Conservation (phyloP, 345 rosid species). For the Gossypium raimondii region DNA sequence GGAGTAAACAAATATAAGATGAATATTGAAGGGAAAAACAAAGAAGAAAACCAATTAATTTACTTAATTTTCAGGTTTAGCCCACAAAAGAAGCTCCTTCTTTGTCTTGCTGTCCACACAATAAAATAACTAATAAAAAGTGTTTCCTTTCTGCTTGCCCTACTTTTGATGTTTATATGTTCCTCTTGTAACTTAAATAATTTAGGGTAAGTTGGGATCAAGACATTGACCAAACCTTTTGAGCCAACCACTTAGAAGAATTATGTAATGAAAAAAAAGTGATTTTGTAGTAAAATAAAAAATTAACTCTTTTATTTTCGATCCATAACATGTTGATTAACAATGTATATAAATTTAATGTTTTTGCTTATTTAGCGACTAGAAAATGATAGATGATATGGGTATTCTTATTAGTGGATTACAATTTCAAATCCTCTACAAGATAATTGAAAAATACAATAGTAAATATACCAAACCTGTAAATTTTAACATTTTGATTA, state of each 20-base stretch:
- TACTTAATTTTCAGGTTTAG: neutral
- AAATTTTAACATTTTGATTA: neutral
- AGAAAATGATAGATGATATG: neutral
- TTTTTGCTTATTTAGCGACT: neutral
- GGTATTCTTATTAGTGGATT: neutral
- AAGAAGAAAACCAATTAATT: neutral
- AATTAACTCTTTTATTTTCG: neutral
- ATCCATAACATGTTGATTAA: neutral
- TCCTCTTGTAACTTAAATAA: neutral
- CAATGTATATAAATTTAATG: neutral
- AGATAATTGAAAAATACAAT: neutral
- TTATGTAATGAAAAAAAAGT: too few relatives aligned
- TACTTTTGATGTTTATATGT: neutral
- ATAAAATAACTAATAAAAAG: neutral
- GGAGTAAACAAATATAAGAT: neutral
- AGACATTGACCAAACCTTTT: conserved; percentile 30
- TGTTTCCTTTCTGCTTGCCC: neutral
- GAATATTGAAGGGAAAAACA: neutral
- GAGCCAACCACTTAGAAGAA: conserved; percentile 39
- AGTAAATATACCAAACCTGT: neutral
- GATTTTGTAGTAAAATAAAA: too few relatives aligned
- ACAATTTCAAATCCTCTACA: too few relatives aligned
- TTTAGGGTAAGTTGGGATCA: conserved; percentile 21
- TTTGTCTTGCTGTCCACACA: conserved; percentile 32
- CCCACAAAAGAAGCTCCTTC: neutral